Conservation (phyloP, 2,329 filamentous ascomycete species). For the Pseudogymnoascus sp. region DNA sequence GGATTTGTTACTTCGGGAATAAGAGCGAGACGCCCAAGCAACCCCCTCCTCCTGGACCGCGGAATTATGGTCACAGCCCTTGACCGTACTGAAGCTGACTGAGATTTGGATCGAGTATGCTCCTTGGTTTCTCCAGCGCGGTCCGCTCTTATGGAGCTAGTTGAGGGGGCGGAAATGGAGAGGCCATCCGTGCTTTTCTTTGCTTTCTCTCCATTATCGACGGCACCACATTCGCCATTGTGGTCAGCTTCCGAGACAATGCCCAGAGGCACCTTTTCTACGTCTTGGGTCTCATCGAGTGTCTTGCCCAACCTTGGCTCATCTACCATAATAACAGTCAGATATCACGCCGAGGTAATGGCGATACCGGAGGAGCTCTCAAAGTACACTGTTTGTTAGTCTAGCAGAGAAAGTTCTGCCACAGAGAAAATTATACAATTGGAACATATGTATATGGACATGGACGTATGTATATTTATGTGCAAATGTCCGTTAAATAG, state of each 20-base stretch:
- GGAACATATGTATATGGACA: neutral
- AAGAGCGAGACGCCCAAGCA: slow-evolving; percentile 63
- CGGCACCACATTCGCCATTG: neutral
- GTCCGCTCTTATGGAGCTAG: slow-evolving; percentile 15
- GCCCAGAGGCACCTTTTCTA: neutral
- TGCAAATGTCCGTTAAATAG: neutral
- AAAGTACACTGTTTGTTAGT: neutral
- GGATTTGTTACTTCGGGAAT: slow-evolving; percentile 74
- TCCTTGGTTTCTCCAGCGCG: slow-evolving; percentile 8
- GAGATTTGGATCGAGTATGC: slow-evolving; percentile 25
- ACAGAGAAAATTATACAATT: neutral
- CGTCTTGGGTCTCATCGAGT: neutral
- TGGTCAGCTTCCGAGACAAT: neutral
- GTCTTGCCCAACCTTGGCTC: neutral
- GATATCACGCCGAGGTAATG: neutral
- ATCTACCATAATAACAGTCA: neutral
- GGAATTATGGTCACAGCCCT: slow-evolving; percentile 36
- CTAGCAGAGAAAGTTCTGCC: neutral
- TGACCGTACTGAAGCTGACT: slow-evolving; percentile 35
- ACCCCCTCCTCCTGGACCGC: slow-evolving; percentile 54
- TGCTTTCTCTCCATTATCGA: neutral
- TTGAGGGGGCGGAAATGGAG: slow-evolving; percentile 17
- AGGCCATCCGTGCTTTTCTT: slow-evolving; percentile 13
- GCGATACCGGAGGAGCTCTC: neutral
- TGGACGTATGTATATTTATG: neutral